Conservation (phyloP, 1,284 basidiomycete genomes). For the Cryptococcus sp. region DNA sequence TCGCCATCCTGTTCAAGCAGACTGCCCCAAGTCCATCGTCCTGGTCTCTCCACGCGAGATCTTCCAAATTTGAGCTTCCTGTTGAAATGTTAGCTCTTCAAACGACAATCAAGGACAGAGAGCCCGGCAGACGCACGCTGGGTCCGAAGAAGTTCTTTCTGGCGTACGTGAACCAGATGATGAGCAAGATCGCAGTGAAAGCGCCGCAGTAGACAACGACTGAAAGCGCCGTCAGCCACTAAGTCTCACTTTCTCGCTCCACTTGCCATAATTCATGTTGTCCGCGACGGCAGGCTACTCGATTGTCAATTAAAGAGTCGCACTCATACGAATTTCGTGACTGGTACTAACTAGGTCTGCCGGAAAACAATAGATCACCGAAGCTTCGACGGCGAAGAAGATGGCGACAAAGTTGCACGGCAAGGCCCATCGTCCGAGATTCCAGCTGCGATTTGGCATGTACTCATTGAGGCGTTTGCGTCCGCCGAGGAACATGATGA, state of each 20-base stretch:
- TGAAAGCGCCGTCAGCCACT: no score
- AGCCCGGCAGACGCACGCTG: no score
- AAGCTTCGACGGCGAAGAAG: constrained; percentile 26
- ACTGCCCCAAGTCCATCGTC: no score
- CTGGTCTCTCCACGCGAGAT: no score
- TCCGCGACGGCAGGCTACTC: constrained; percentile 19
- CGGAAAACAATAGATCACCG: constrained; percentile 31
- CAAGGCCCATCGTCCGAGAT: constrained; percentile 25
- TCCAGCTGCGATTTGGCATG: constrained; percentile 16
- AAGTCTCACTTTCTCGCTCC: background rate
- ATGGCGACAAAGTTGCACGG: constrained; percentile 23
- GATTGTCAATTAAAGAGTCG: no score
- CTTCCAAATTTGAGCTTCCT: no score
- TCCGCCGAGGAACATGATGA: constrained; percentile 23
- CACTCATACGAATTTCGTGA: no score
- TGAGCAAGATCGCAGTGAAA: background rate
- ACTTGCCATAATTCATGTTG: constrained; percentile 27
- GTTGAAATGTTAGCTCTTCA: no score
- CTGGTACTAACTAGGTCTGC: constrained; percentile 23
- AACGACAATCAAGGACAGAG: no score
- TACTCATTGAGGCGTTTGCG: constrained; percentile 18
- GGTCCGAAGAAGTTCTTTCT: background rate
- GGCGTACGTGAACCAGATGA: constrained; percentile 4
- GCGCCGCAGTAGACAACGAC: constrained; percentile 4
- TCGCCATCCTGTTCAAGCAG: no score